A percentile compares a stretch with the other conserved stretches of the same genome.
These are phyloP conservation scores for Xylariaceae sp. DNA, from an alignment of 2,329 filamentous ascomycete species.

Conservation along the genomic window DNA sequence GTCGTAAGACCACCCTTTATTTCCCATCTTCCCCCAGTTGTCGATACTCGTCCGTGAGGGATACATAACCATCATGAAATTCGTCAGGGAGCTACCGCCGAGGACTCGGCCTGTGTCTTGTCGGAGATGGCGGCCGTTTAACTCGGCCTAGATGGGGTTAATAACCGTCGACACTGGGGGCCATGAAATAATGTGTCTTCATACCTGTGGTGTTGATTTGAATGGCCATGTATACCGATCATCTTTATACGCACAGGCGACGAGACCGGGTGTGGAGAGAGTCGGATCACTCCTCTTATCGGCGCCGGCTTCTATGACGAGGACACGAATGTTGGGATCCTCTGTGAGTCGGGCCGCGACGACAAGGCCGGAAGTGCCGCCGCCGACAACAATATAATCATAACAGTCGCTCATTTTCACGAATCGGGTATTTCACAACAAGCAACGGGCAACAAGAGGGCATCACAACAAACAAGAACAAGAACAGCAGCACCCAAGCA, in stretches of 20 bases:
- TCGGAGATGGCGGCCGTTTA: constrained; percentile 30
- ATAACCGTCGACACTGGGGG: neutral
- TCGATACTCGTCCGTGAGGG: constrained; percentile 21
- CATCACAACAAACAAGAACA: neutral
- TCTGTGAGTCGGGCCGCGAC: constrained; percentile 41
- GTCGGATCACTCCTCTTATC: constrained; percentile 33
- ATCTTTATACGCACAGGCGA: constrained; percentile 19
- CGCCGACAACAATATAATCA: constrained; percentile 47
- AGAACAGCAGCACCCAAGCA: no score
- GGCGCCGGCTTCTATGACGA: constrained; percentile 38
- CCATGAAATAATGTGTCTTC: neutral
- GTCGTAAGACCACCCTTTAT: constrained; percentile 23
- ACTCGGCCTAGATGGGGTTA: constrained; percentile 20
- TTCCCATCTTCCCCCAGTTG: constrained; percentile 21
- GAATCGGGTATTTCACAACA: neutral
- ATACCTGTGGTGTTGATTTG: constrained; percentile 33
- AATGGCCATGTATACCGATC: constrained; percentile 40
- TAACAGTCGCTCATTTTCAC: constrained; percentile 29
- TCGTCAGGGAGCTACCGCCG: constrained; percentile 30
- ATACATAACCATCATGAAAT: constrained; percentile 25
- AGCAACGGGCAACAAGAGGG: neutral
- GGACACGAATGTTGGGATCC: constrained; percentile 32
- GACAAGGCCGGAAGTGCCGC: constrained; percentile 46
- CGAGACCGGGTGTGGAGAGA: constrained; percentile 36
- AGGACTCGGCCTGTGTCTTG: constrained; percentile 33